phyloP scores from a whole-genome alignment of 2,329 filamentous ascomycete species.

The Hymenoscyphus fructigenus region DNA sequence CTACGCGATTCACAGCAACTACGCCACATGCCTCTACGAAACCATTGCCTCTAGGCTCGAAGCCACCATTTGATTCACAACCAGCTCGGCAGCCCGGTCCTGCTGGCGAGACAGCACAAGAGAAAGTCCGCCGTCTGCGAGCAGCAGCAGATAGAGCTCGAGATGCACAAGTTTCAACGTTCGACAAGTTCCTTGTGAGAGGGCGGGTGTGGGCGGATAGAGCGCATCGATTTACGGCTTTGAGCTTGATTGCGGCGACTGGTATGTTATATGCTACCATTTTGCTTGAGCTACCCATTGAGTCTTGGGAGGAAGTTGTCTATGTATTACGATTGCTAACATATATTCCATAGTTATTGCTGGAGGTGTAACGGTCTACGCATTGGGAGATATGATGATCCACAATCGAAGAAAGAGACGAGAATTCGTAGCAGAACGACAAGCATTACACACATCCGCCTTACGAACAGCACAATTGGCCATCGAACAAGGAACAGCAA shows the following conservation, averaged over 20 bases:
- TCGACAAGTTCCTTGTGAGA: constrained; percentile 35
- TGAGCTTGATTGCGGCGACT: constrained; percentile 37
- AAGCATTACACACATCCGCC: constrained; percentile 46
- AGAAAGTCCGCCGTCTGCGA: constrained; percentile 38
- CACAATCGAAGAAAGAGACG: constrained; percentile 65
- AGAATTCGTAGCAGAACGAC: constrained; percentile 56
- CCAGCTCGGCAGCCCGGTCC: constrained; percentile 23
- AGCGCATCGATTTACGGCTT: constrained; percentile 37
- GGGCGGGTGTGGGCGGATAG: constrained; percentile 39
- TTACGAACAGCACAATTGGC: constrained; percentile 46
- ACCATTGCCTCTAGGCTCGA: constrained; percentile 38
- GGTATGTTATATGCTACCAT: constrained; percentile 25
- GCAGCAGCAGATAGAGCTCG: constrained; percentile 37
- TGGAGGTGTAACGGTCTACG: constrained; percentile 61
- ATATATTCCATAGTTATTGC: constrained; percentile 48
- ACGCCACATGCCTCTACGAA: constrained; percentile 70
- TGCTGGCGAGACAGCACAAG: constrained; percentile 37
- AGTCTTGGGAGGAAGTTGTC: background rate
- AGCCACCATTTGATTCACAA: constrained; percentile 15
- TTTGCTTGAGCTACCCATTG: background rate
- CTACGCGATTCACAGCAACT: constrained; percentile 74
- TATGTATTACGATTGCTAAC: constrained; percentile 15
- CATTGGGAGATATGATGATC: constrained; percentile 63
- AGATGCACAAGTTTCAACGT: constrained; percentile 33
- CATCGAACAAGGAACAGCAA: constrained; percentile 43